Conservation (phyloP, 108 stramenopile species). For the Nannochloropsis gaditana region DNA sequence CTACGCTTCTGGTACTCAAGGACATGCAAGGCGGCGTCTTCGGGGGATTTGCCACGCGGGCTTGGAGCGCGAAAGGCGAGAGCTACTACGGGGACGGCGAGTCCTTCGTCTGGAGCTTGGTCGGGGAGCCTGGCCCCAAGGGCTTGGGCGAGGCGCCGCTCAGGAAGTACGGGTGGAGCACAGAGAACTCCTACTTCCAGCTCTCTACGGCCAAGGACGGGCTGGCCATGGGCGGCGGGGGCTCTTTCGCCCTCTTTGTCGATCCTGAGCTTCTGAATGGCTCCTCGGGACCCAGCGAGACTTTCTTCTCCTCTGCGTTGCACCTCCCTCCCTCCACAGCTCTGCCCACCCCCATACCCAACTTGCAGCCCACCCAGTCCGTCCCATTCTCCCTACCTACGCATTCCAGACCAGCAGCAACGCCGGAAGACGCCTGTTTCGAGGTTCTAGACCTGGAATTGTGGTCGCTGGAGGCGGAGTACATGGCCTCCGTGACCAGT, state of each 20-base stretch:
- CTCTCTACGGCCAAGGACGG: constrained; percentile 5
- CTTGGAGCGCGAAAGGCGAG: constrained; percentile 3
- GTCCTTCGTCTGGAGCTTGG: constrained; percentile 15
- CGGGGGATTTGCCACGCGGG: background rate
- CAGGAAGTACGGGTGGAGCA: constrained; percentile 13
- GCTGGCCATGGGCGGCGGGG: constrained; percentile 6
- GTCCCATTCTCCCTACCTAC: background rate
- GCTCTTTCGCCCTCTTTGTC: background rate
- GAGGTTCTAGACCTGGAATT: background rate
- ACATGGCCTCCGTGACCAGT: background rate
- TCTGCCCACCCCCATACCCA: background rate
- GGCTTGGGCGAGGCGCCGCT: background rate
- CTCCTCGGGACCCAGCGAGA: background rate
- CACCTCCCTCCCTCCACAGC: background rate
- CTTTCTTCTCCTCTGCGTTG: background rate
- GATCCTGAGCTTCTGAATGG: constrained; percentile 8
- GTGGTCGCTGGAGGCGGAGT: background rate
- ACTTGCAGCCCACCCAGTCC: background rate
- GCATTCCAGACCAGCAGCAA: background rate
- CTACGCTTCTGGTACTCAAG: background rate
- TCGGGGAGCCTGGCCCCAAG: background rate
- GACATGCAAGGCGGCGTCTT: constrained; percentile 17
- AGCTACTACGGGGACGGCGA: constrained; percentile 7
- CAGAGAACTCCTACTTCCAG: background rate
- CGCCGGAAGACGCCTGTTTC: background rate